Conservation (phyloP, 495 filamentous ascomycete species). For the Parathielavia appendiculata region DNA sequence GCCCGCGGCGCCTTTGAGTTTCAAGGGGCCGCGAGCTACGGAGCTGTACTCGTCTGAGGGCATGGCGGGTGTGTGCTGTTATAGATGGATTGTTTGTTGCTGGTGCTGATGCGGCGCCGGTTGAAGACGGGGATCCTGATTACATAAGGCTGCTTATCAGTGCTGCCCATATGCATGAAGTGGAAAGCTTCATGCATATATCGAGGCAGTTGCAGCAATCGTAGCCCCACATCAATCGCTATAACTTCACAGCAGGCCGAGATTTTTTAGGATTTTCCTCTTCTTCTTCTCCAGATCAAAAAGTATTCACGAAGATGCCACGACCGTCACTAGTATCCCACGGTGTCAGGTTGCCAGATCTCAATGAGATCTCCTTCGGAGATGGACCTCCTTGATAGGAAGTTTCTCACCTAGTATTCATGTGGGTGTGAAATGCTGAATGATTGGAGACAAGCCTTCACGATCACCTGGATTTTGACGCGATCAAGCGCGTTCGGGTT, state of each 20-base stretch:
- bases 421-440: conserved; percentile 46
- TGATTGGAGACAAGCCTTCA: conserved; percentile 36
- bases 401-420: conserved; percentile 40
- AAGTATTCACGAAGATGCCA: conserved; percentile 49
- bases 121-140: background rate
- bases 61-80: conserved; percentile 36
- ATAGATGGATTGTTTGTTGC: background rate
- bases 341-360: conserved; percentile 50
- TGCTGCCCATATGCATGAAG: too few relatives aligned
- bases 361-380: conserved; percentile 41
- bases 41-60: conserved; percentile 66
- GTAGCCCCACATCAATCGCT: background rate
- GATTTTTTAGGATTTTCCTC: conserved; percentile 20
- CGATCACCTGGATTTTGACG: background rate
- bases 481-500: background rate
- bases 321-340: conserved; percentile 47
- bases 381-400: conserved; percentile 50
- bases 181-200: too few relatives aligned
- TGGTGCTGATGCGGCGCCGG: background rate
- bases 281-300: conserved; percentile 48
- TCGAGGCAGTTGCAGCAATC: conserved; percentile 5
- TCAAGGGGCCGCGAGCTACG: conserved; percentile 61
- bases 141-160: too few relatives aligned
- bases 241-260: conserved; percentile 5
- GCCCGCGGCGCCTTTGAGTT: conserved; percentile 70